Conservation (phyloP, 192 early-diverging fungal genomes). For the Gryganskiella cystojenkinii region DNA sequence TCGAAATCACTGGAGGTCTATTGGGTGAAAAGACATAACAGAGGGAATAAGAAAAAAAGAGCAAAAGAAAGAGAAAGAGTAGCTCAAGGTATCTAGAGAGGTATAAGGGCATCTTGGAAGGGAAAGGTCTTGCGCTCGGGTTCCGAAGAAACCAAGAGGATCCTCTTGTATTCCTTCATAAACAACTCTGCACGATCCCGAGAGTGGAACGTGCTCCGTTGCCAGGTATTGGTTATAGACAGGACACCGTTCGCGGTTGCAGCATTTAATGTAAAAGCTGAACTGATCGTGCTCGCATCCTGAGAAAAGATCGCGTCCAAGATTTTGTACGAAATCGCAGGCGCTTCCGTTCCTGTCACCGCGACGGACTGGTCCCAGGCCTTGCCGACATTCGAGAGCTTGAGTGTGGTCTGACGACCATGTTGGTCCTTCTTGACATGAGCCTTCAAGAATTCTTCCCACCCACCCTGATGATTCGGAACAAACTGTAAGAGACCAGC, state of each 20-base stretch:
- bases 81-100: no score
- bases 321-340: constrained; percentile 3
- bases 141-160: constrained; percentile 21
- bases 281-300: not conserved
- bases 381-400: constrained; percentile 33
- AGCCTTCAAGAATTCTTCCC: constrained; percentile 16
- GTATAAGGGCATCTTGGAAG: constrained; percentile 19
- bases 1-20: not conserved
- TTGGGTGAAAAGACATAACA: no score
- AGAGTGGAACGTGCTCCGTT: constrained; percentile 13
- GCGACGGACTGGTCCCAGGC: constrained; percentile 10
- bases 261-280: constrained; percentile 17
- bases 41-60: no score
- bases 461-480: constrained; percentile 11
- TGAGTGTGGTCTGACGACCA: constrained; percentile 22
- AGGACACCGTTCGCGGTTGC: constrained; percentile 31
- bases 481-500: constrained; percentile 20
- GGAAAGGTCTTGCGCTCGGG: constrained; percentile 15
- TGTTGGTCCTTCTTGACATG: constrained; percentile 34
- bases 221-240: constrained; percentile 9
- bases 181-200: not conserved
- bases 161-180: constrained; percentile 27
- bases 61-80: no score
- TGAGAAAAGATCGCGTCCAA: constrained; percentile 26
- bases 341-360: no score